Percentiles rank a stretch among this genome's conserved stretches.
Conservation (phyloP, 2,329 filamentous ascomycete species). For the Hypoxylon sp. region DNA sequence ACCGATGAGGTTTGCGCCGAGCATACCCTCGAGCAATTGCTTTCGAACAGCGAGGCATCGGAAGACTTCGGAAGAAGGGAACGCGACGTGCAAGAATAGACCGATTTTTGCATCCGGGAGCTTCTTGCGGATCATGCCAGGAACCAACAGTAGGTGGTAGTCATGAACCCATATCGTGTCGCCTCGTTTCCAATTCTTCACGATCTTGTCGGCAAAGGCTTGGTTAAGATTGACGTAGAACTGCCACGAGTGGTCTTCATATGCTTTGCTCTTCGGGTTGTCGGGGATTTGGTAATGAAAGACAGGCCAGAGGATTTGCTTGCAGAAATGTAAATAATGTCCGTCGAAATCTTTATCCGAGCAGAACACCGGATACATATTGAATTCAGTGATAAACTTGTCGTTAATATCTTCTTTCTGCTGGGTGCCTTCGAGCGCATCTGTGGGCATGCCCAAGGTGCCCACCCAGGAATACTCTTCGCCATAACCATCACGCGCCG, state of each 20-base stretch:
- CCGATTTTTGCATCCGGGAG: slow-evolving; percentile 94
- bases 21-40: slow-evolving; percentile 89
- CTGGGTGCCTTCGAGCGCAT: slow-evolving; percentile 80
- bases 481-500: slow-evolving; percentile 76
- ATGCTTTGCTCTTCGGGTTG: slow-evolving; percentile 98
- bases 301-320: slow-evolving; percentile 96
- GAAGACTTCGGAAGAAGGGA: slow-evolving; percentile 96
- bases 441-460: slow-evolving; percentile 93
- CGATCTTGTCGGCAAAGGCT: slow-evolving; percentile 90
- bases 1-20: slow-evolving; percentile 91
- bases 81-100: slow-evolving; percentile 95
- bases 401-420: slow-evolving; percentile 88
- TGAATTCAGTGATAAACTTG: slow-evolving; percentile 82
- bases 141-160: slow-evolving; percentile 92
- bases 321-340: slow-evolving; percentile 96
- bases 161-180: slow-evolving; percentile 97
- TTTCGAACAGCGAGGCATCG: slow-evolving; percentile 89
- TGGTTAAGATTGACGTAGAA: slow-evolving; percentile 95
- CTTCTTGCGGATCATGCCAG: slow-evolving; percentile 89
- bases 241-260: slow-evolving; percentile 96
- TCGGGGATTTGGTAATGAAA: slow-evolving; percentile 99
- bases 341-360: slow-evolving; percentile 94
- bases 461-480: slow-evolving; percentile 91
- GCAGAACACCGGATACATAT: slow-evolving; percentile 87
- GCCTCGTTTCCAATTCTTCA: slow-evolving; percentile 92